Conservation (phyloP, 177 flowering plant genomes). For the Vitis hybrid region DNA sequence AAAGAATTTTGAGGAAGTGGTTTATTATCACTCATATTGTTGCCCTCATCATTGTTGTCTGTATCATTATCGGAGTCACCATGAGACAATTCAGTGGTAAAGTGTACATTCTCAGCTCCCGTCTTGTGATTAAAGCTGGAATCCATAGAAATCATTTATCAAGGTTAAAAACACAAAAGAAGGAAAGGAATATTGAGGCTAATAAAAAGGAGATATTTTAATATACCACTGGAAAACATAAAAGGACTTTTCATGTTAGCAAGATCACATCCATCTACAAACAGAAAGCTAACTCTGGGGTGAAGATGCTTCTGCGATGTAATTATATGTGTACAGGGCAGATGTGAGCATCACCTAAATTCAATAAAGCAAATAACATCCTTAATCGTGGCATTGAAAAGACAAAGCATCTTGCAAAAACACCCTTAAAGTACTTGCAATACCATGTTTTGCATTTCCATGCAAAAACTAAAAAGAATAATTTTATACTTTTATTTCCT, state of each 20-base stretch:
- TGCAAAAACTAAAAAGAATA: too few species aligned
- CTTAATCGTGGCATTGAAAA: too few species aligned
- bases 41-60: constrained; percentile 17
- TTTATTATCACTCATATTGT: constrained; percentile 13
- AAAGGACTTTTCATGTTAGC: background rate
- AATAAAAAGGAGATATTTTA: background rate
- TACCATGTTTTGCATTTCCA: too few species aligned
- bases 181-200: background rate
- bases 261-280: too few species aligned
- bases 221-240: background rate
- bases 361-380: too few species aligned
- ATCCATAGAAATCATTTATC: background rate
- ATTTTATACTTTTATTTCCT: too few species aligned
- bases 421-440: too few species aligned
- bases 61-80: constrained; percentile 37
- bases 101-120: constrained; percentile 89
- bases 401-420: too few species aligned
- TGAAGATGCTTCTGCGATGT: too few species aligned
- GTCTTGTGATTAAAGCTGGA: constrained; percentile 94
- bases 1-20: background rate
- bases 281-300: too few species aligned
- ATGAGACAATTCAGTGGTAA: constrained; percentile 48
- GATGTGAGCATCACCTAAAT: too few species aligned
- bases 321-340: too few species aligned
- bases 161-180: background rate